Percentiles rank a stretch among this genome's conserved stretches.
Conservation (phyloP, 2,329 filamentous ascomycete genomes). For the Fusarium heterosporum region DNA sequence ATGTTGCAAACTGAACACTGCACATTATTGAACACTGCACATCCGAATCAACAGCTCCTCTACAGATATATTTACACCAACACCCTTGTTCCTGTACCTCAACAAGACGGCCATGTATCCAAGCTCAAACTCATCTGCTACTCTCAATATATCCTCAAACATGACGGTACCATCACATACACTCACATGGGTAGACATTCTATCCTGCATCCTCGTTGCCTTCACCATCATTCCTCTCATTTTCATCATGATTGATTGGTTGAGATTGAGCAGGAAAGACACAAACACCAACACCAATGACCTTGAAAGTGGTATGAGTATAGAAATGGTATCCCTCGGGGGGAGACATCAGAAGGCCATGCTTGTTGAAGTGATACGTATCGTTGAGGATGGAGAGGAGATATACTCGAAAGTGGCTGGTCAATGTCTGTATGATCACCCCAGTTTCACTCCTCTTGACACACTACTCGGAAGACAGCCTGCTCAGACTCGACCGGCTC, state of each 20-base stretch:
- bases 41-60: too few species aligned
- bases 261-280: too few species aligned
- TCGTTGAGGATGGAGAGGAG: constrained; percentile 11
- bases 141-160: neutral
- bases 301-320: too few species aligned
- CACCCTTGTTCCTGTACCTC: neutral
- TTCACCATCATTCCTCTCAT: neutral
- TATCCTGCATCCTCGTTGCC: neutral
- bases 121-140: neutral
- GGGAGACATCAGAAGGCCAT: neutral
- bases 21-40: too few species aligned
- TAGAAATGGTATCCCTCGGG: too few species aligned
- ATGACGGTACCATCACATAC: neutral
- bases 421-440: constrained; percentile 10
- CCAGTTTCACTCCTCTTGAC: neutral
- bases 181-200: neutral
- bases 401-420: constrained; percentile 1
- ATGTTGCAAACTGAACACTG: too few species aligned
- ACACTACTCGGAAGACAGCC: neutral
- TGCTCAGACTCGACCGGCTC: neutral
- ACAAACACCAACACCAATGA: too few species aligned
- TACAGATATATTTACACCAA: too few species aligned
- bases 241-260: constrained; percentile 2
- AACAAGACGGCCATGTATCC: neutral
- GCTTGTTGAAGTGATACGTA: constrained; percentile 16